Conservation (phyloP, 1,284 basidiomycete genomes). For the Sporisorium graminicola region DNA sequence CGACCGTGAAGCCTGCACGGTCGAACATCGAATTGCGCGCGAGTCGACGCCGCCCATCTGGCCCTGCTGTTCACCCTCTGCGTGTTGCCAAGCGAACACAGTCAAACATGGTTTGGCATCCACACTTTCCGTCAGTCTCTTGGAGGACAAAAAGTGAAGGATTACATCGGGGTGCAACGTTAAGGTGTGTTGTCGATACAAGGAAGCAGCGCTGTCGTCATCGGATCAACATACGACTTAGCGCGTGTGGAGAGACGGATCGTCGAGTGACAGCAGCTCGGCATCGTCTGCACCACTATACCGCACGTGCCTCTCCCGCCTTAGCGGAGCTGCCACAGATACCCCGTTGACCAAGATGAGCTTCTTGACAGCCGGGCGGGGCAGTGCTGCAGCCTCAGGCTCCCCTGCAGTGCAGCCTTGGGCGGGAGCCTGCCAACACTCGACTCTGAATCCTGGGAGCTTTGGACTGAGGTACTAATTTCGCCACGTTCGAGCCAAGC, state of each 20-base stretch:
- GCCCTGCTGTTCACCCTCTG: too few relatives aligned
- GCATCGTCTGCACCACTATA: conserved; percentile 1
- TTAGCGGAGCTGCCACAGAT: too few relatives aligned
- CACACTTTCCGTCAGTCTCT: too few relatives aligned
- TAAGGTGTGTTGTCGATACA: neutral
- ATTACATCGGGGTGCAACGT: too few relatives aligned
- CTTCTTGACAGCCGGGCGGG: neutral
- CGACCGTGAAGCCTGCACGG: too few relatives aligned
- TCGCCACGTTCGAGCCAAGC: neutral
- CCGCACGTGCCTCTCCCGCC: neutral
- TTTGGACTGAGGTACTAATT: neutral
- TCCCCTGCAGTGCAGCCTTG: neutral
- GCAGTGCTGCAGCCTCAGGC: neutral
- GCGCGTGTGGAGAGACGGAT: conserved; percentile 3
- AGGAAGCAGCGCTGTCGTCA: neutral
- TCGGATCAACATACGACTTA: too few relatives aligned
- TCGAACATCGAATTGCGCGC: too few relatives aligned
- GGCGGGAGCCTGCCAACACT: conserved; percentile 11
- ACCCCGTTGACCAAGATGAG: neutral
- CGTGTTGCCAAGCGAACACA: too few relatives aligned
- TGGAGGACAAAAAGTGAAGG: too few relatives aligned
- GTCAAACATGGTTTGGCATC: too few relatives aligned
- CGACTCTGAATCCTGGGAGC: neutral
- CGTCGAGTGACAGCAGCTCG: conserved; percentile 5
- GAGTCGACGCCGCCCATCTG: too few relatives aligned